Percentiles rank a stretch among this genome's conserved stretches.
These are phyloP conservation scores for Rhizopus sp. DNA, from an alignment of 371 early-diverging fungal species.

Conservation along the genomic window DNA sequence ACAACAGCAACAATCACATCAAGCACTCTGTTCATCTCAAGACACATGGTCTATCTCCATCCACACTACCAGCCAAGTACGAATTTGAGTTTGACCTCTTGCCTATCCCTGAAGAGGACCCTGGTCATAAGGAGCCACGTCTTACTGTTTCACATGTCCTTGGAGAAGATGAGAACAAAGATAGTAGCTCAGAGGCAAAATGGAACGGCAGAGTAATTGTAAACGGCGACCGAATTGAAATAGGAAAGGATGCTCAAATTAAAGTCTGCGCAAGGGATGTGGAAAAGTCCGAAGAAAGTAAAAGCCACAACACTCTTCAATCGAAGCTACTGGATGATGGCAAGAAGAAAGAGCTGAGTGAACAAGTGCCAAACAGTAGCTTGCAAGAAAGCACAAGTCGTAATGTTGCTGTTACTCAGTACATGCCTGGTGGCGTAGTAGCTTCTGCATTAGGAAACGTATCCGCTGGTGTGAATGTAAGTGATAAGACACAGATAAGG, in stretches of 20 bases:
- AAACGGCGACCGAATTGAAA: conserved; percentile 10
- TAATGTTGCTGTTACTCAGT: conserved; percentile 1
- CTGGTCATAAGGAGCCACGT: conserved; percentile 12
- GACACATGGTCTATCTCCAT: not conserved
- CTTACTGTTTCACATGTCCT: conserved; percentile 37
- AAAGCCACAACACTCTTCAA: not conserved
- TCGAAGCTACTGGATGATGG: not conserved
- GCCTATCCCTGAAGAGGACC: conserved; percentile 23
- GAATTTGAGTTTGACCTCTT: conserved; percentile 25
- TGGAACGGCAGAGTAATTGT: conserved; percentile 27
- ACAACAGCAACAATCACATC: conserved; percentile 9
- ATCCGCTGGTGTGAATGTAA: conserved; percentile 43
- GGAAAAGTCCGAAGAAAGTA: not conserved
- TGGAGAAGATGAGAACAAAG: conserved; percentile 26
- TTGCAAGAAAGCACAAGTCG: too few species aligned
- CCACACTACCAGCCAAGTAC: not conserved
- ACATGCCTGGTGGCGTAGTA: conserved; percentile 26
- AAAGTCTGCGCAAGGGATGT: conserved; percentile 10
- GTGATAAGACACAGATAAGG: conserved; percentile 15
- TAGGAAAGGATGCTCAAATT: conserved; percentile 8
- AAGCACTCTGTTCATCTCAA: conserved; percentile 15
- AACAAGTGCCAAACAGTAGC: not conserved
- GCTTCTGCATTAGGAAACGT: conserved; percentile 35
- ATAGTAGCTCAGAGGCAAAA: conserved; percentile 6
- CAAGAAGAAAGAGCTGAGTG: not conserved